Conservation (phyloP, 139 green algal species). For the Chlorella sorokiniana region DNA sequence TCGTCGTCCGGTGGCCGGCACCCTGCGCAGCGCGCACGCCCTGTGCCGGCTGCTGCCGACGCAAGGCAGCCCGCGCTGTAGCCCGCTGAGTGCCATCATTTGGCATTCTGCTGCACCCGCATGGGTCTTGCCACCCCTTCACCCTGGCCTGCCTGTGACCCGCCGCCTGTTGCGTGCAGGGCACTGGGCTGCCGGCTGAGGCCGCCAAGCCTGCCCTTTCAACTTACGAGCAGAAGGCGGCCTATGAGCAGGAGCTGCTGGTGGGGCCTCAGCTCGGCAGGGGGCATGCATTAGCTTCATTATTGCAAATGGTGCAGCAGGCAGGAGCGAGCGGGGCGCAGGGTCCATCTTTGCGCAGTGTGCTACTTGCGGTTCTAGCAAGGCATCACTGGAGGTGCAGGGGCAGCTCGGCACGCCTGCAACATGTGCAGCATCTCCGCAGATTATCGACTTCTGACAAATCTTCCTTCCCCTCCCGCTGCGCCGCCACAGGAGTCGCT, state of each 20-base stretch:
- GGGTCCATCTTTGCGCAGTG: too few relatives aligned
- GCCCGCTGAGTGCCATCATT: not conserved
- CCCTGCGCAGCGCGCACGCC: too few relatives aligned
- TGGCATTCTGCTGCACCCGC: not conserved
- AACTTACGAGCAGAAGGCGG: not conserved
- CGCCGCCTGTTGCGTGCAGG: not conserved
- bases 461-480: not conserved
- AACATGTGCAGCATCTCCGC: too few relatives aligned
- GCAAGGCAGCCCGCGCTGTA: too few relatives aligned
- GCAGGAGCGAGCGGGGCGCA: not conserved
- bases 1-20: too few relatives aligned
- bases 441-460: too few relatives aligned
- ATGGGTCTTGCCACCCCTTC: not conserved
- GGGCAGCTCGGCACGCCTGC: too few relatives aligned
- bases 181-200: not conserved
- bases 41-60: too few relatives aligned
- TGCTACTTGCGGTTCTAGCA: too few relatives aligned
- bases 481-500: slow-evolving; percentile 2
- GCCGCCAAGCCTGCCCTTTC: slow-evolving; percentile 10
- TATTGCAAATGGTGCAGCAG: not conserved
- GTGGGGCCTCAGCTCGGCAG: not conserved
- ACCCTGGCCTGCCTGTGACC: too few relatives aligned
- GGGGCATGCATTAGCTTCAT: not conserved
- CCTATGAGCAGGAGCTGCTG: slow-evolving; percentile 28
- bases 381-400: too few relatives aligned